A percentile compares a stretch with the other conserved stretches of the same genome.
These are phyloP conservation scores for Phytopythium aichiense DNA, from an alignment of 352 stramenopile species.

Conservation along the genomic window DNA sequence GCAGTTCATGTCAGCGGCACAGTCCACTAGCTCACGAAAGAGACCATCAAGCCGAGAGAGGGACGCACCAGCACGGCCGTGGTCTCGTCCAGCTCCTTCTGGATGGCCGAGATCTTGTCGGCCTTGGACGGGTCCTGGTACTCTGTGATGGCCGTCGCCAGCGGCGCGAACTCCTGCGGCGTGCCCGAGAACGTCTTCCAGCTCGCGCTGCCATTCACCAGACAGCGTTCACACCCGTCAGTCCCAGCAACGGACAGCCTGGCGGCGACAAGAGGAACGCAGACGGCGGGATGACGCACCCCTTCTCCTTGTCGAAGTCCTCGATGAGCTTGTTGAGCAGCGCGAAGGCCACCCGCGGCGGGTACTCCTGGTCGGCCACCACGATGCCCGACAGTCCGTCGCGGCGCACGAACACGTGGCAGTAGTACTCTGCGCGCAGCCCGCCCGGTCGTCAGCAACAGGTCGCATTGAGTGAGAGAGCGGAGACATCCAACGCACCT, in stretches of 20 bases:
- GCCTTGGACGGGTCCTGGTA: constrained; percentile 98
- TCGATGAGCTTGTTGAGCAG: constrained; percentile 96
- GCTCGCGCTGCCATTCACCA: constrained; percentile 23
- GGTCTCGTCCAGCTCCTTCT: constrained; percentile 99
- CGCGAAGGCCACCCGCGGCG: constrained; percentile 96
- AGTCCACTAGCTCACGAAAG: not conserved
- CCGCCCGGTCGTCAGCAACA: too few species aligned
- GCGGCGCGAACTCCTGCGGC: constrained; percentile 86
- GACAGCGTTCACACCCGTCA: not conserved
- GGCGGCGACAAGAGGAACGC: constrained; percentile 11
- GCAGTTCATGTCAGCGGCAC: not conserved
- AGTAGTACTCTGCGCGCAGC: constrained; percentile 89
- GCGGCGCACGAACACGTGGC: constrained; percentile 97
- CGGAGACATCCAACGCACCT: constrained; percentile 27
- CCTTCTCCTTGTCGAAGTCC: constrained; percentile 88
- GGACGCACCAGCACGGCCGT: constrained; percentile 91
- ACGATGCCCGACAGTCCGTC: constrained; percentile 96
- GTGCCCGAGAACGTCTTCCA: constrained; percentile 59
- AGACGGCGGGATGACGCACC: constrained; percentile 18
- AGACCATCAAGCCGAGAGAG: too few species aligned
- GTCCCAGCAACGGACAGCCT: not conserved
- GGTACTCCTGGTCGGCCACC: constrained; percentile 98
- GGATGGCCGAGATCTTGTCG: constrained; percentile 99
- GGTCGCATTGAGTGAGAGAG: not conserved
- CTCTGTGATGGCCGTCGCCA: constrained; percentile 93